Conservation (phyloP, 2,329 filamentous ascomycete species). For the Escovopsis sp. region DNA sequence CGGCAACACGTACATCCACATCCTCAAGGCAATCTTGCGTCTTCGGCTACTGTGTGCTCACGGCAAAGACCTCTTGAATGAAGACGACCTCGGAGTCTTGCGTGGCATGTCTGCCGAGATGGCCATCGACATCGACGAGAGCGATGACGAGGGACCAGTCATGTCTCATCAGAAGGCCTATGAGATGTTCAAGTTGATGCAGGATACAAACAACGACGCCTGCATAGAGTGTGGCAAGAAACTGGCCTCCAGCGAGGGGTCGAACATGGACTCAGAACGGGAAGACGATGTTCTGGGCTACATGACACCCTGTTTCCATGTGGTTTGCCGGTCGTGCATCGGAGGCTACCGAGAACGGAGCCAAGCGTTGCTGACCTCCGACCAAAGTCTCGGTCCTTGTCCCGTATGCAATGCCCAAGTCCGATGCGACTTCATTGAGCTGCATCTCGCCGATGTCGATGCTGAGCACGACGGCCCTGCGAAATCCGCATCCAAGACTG, state of each 20-base stretch:
- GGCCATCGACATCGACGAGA: conserved; percentile 79
- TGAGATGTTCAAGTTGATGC: conserved; percentile 71
- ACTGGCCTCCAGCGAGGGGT: conserved; percentile 40
- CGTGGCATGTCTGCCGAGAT: conserved; percentile 72
- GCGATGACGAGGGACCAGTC: conserved; percentile 44
- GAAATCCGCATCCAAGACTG: conserved; percentile 18
- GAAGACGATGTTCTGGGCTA: conserved; percentile 55
- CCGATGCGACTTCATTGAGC: conserved; percentile 48
- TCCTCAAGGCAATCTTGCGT: conserved; percentile 79
- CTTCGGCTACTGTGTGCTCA: conserved; percentile 85
- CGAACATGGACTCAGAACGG: conserved; percentile 42
- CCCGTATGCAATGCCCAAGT: conserved; percentile 53
- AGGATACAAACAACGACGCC: conserved; percentile 61
- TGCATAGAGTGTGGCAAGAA: conserved; percentile 58
- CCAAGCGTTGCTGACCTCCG: conserved; percentile 18
- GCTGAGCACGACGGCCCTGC: conserved; percentile 40
- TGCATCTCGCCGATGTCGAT: conserved; percentile 48
- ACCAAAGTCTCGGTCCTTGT: conserved; percentile 40
- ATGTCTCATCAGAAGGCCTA: conserved; percentile 63
- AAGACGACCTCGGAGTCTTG: conserved; percentile 66
- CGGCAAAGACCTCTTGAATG: conserved; percentile 76
- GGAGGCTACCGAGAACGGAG: conserved; percentile 41
- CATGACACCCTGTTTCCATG: conserved; percentile 78
- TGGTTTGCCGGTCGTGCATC: conserved; percentile 66
- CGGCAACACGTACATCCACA: conserved; percentile 84